Conservation (phyloP, 2,329 filamentous ascomycete genomes). For the Cladosporium colombiae region DNA sequence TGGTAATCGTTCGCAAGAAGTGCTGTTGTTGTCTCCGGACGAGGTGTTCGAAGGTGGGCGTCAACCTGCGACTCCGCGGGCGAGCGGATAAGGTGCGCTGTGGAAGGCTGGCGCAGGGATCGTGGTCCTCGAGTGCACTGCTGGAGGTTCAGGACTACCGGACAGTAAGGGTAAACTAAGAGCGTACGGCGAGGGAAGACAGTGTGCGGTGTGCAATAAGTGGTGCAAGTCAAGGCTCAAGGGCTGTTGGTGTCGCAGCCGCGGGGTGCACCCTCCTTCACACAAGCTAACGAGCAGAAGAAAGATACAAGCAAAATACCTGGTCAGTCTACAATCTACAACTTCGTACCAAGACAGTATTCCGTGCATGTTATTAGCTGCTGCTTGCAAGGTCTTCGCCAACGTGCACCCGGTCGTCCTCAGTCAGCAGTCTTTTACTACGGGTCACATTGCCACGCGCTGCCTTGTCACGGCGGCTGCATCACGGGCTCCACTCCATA, state of each 20-base stretch:
- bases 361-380: not conserved
- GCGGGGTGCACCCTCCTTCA: not conserved
- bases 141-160: not conserved
- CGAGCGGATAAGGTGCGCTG: not conserved
- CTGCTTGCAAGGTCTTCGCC: not conserved
- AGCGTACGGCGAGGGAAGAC: not conserved
- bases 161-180: not conserved
- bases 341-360: not conserved
- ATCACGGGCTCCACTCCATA: slow-evolving; percentile 1
- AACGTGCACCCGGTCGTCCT: not conserved
- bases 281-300: not conserved
- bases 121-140: not conserved
- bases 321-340: not conserved
- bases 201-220: not conserved
- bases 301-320: not conserved
- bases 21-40: not conserved
- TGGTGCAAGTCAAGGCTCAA: not conserved
- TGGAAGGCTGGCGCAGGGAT: not conserved
- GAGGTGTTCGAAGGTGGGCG: not conserved
- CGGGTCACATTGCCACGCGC: not conserved
- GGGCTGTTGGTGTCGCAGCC: not conserved
- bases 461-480: not conserved
- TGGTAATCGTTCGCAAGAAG: not conserved
- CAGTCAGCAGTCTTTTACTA: not conserved
- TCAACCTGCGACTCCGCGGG: slow-evolving; percentile 5